Conservation (phyloP, 345 rosid genomes). For the Brassica carinata region DNA sequence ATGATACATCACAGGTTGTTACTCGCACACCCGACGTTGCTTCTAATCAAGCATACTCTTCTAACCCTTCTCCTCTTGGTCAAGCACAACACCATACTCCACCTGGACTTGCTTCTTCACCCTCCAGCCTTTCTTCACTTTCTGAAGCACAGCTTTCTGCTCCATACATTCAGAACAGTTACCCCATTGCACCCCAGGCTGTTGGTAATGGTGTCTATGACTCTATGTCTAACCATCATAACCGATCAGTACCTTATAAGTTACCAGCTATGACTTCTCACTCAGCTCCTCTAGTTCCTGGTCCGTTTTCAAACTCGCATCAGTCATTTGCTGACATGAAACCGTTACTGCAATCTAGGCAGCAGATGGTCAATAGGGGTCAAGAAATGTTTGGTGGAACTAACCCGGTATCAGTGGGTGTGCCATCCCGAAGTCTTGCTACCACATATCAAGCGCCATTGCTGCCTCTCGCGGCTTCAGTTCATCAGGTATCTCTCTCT, state of each 20-base stretch:
- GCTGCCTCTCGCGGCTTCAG: conserved; percentile 32
- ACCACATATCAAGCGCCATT: conserved; percentile 29
- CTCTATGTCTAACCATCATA: conserved; percentile 23
- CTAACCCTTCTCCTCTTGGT: conserved; percentile 34
- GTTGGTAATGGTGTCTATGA: conserved; percentile 22
- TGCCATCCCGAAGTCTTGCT: conserved; percentile 26
- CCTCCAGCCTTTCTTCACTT: conserved; percentile 13
- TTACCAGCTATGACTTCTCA: conserved; percentile 12
- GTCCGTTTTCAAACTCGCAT: conserved; percentile 3
- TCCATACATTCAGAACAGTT: conserved; percentile 27
- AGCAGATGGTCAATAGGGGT: conserved; percentile 24
- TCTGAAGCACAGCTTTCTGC: conserved; percentile 25
- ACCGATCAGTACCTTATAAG: conserved; percentile 19
- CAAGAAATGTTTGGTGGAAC: conserved; percentile 32
- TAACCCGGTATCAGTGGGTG: conserved; percentile 18
- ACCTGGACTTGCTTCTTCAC: conserved; percentile 31
- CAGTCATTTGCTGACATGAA: conserved; percentile 20
- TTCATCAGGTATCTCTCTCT: conserved; percentile 33
- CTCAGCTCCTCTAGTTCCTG: conserved; percentile 29
- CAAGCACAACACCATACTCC: conserved; percentile 31
- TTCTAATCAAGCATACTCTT: conserved; percentile 15
- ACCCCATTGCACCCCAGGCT: conserved; percentile 29
- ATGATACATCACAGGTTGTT: conserved; percentile 40
- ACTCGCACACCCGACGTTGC: conserved; percentile 17
- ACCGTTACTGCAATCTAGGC: conserved; percentile 30